These are phyloP conservation scores for Cotoneaster glaucophyllus DNA, from an alignment of 306 rosid species.

Conservation along the genomic window DNA sequence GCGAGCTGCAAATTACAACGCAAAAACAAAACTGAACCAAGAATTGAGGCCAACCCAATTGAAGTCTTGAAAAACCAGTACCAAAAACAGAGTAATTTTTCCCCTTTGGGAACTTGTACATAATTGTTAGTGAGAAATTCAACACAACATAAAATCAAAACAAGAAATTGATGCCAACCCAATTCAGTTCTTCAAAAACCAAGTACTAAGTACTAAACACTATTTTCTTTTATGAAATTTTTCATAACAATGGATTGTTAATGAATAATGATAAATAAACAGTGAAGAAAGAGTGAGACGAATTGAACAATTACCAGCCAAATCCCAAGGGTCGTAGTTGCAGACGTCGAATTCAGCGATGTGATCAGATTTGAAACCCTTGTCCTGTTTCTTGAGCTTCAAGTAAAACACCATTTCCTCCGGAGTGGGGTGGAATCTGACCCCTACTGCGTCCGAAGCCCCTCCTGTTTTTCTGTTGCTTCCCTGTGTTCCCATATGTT, in stretches of 20 bases:
- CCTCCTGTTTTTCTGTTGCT: background rate
- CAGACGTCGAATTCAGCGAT: slow-evolving; percentile 39
- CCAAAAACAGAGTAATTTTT: background rate
- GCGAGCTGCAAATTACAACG: background rate
- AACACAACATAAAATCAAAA: background rate
- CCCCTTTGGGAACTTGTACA: background rate
- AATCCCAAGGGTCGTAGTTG: slow-evolving; percentile 44
- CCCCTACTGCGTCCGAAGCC: slow-evolving; percentile 27
- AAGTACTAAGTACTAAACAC: background rate
- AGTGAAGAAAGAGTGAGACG: background rate
- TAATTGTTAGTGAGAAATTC: background rate
- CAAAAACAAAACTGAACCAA: background rate
- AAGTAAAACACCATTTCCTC: slow-evolving; percentile 54
- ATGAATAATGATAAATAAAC: background rate
- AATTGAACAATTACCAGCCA: slow-evolving; percentile 28
- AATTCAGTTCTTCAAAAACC: background rate
- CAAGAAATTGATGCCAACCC: background rate
- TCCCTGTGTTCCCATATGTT: background rate
- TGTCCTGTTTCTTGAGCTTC: slow-evolving; percentile 26
- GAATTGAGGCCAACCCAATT: background rate
- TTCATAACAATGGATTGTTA: background rate
- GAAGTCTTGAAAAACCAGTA: background rate
- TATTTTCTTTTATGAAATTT: background rate
- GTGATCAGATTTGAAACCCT: background rate
- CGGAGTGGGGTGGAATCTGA: slow-evolving; percentile 59